Percentiles rank a stretch among this genome's conserved stretches.
phyloP scores from a whole-genome alignment of 805 yeast species.

The Metahyphopichia silvanorum region DNA sequence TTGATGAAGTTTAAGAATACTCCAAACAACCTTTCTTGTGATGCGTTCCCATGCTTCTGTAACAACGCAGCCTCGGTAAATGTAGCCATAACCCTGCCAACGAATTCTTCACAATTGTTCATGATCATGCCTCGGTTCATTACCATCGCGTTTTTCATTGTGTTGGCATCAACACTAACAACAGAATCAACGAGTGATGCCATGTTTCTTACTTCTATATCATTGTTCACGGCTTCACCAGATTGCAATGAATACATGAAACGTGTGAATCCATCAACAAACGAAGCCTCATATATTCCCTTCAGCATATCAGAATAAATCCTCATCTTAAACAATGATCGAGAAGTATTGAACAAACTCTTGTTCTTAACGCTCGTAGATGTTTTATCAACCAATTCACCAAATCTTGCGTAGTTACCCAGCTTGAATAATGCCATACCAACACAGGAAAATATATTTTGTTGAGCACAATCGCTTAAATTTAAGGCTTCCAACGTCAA shows the following conservation, averaged over 20 bases:
- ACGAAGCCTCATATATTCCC: no score
- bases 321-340: no score
- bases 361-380: no score
- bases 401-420: no score
- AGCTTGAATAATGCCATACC: no score
- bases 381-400: no score
- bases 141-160: slow-evolving; percentile 12
- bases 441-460: no score
- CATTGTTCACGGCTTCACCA: background rate
- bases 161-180: slow-evolving; percentile 7
- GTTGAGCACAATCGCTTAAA: no score
- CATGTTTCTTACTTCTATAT: background rate
- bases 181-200: slow-evolving; percentile 5
- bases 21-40: slow-evolving; percentile 3
- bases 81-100: slow-evolving; percentile 7
- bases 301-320: no score
- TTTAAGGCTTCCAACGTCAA: no score
- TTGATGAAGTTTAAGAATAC: slow-evolving; percentile 21
- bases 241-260: slow-evolving; percentile 15
- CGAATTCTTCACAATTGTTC: slow-evolving; percentile 7
- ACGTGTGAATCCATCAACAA: slow-evolving; percentile 17
- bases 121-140: slow-evolving; percentile 8
- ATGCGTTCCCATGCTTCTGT: slow-evolving; percentile 1
- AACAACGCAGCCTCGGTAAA: slow-evolving; percentile 14
- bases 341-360: no score